A percentile compares a stretch with the other conserved stretches of the same genome.
Evolutionary conservation across 768 basidiomycete species (phyloP).

Genomic region (Suillus fuscotomentosus): DNA sequence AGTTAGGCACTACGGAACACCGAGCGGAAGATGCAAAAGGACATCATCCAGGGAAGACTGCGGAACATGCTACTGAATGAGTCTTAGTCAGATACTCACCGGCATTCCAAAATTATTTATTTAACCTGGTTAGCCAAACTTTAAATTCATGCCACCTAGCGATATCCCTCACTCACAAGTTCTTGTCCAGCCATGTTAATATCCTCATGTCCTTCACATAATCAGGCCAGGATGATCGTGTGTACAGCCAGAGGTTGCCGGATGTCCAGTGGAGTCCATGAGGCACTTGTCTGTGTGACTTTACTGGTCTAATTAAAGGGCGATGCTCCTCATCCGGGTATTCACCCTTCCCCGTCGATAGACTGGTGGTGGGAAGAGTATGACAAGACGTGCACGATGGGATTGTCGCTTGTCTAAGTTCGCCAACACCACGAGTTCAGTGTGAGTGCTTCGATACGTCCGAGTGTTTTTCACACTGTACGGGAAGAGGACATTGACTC

Average conservation of each 20-base stretch:
- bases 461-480: background rate
- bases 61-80: background rate
- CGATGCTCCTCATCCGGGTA: background rate
- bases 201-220: conserved; percentile 47
- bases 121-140: background rate
- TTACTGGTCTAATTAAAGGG: background rate
- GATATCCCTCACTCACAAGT: background rate
- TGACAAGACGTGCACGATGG: background rate
- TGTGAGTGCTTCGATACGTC: background rate
- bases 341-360: background rate
- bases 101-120: background rate
- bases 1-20: background rate
- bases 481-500: background rate
- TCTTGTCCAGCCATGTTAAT: conserved; percentile 48
- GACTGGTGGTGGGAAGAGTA: background rate
- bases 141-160: background rate
- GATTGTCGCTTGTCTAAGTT: background rate
- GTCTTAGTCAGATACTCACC: background rate
- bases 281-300: conserved; percentile 38
- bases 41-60: background rate
- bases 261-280: conserved; percentile 42
- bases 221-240: conserved; percentile 41
- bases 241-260: conserved; percentile 54
- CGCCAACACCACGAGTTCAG: background rate
- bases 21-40: background rate